Conservation (phyloP, 2,329 filamentous ascomycete species). For the Metarhizium album region DNA sequence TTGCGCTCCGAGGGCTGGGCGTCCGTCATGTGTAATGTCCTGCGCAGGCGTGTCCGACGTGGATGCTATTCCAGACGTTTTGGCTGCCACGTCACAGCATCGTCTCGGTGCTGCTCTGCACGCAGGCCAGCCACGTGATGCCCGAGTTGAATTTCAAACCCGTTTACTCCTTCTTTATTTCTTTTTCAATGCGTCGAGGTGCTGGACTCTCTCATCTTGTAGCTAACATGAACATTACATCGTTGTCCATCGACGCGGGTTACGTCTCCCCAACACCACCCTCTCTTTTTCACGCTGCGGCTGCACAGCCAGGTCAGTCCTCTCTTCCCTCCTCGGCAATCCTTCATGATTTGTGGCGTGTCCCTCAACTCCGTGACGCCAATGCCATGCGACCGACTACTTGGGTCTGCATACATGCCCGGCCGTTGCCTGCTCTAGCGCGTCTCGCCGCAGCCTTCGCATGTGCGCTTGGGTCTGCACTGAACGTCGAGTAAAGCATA, state of each 20-base stretch:
- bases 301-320: background rate
- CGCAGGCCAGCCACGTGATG: too few species aligned
- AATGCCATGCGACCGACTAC: constrained; percentile 26
- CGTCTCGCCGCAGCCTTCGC: too few species aligned
- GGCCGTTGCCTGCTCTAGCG: background rate
- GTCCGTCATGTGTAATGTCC: too few species aligned
- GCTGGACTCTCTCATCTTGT: background rate
- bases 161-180: too few species aligned
- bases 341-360: constrained; percentile 1
- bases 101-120: too few species aligned
- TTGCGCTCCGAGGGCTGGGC: too few species aligned
- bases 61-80: too few species aligned
- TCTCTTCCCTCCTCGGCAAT: background rate
- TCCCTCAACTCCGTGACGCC: constrained; percentile 32
- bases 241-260: background rate
- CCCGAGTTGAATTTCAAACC: too few species aligned
- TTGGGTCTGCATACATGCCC: constrained; percentile 18
- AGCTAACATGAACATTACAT: background rate
- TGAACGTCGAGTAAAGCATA: background rate
- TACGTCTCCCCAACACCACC: background rate
- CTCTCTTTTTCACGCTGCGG: background rate
- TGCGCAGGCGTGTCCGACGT: too few species aligned
- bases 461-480: background rate
- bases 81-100: too few species aligned
- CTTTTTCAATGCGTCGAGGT: background rate